Conservation (phyloP, 2,329 filamentous ascomycete species). For the Fusarium sp. region DNA sequence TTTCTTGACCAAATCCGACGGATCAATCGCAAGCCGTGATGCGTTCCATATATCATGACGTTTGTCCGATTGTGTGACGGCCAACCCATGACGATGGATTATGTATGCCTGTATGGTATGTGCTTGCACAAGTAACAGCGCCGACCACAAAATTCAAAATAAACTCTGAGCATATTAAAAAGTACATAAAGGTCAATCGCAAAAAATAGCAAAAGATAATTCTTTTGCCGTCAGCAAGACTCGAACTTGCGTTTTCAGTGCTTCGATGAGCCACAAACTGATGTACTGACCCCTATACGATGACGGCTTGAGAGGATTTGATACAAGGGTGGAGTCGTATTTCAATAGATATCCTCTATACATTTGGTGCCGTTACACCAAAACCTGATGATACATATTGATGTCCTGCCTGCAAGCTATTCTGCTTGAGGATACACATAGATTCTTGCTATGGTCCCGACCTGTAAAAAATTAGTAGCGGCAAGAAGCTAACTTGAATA, state of each 20-base stretch:
- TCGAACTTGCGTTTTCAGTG: constrained; percentile 40
- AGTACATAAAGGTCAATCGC: rapidly evolving
- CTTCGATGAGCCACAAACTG: constrained; percentile 34
- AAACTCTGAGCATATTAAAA: background rate
- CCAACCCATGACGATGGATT: background rate
- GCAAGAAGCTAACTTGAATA: no score
- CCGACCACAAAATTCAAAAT: background rate
- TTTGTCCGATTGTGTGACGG: no score
- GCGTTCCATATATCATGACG: background rate
- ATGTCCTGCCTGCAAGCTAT: background rate
- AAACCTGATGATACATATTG: background rate
- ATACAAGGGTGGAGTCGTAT: rapidly evolving
- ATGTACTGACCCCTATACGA: constrained; percentile 39
- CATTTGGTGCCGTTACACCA: rapidly evolving
- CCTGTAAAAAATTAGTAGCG: no score
- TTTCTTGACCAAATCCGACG: no score
- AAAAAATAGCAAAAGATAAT: constrained; percentile 6
- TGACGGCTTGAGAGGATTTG: constrained; percentile 18
- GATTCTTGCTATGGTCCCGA: background rate
- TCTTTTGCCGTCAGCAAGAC: constrained; percentile 34
- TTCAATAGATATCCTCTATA: rapidly evolving
- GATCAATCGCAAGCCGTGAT: background rate
- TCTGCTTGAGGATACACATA: background rate
- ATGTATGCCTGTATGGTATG: background rate
- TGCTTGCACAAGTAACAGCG: background rate